These are phyloP conservation scores for Balansia obtecta DNA, from an alignment of 2,329 filamentous ascomycete genomes.

Conservation along the genomic window DNA sequence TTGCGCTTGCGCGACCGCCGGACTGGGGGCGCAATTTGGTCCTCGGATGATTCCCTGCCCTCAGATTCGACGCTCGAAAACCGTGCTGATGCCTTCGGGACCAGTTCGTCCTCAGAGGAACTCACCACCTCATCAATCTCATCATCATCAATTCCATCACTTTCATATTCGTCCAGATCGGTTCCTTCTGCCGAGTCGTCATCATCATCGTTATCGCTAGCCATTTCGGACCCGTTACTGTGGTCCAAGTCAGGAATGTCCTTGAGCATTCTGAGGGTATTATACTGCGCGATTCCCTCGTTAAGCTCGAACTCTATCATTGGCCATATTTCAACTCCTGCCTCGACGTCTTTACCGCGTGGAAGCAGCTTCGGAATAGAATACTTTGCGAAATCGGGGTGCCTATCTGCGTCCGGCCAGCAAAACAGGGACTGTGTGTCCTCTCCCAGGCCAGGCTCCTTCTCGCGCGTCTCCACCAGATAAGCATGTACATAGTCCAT, in stretches of 20 bases:
- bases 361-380: conserved; percentile 10
- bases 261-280: conserved; percentile 7
- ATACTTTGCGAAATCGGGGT: conserved; percentile 17
- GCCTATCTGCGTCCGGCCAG: conserved; percentile 21
- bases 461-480: conserved; percentile 15
- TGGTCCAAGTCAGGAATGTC: conserved; percentile 5
- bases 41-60: conserved; percentile 5
- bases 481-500: conserved; percentile 18
- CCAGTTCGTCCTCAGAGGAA: conserved; percentile 10
- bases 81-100: not conserved
- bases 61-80: conserved; percentile 5
- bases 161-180: conserved; percentile 23
- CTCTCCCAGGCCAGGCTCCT: conserved; percentile 13
- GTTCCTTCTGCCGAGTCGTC: conserved; percentile 6
- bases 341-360: not conserved
- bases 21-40: not conserved
- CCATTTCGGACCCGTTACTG: not conserved
- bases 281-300: conserved; percentile 9
- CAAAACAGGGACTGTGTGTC: conserved; percentile 15
- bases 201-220: conserved; percentile 5
- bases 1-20: conserved; percentile 15
- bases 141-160: conserved; percentile 26
- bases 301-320: conserved; percentile 19
- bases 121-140: conserved; percentile 15
- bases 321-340: conserved; percentile 15